A percentile compares a stretch with the other conserved stretches of the same genome.
Conservation (phyloP, 768 basidiomycete species). For the Lactarius hatsudake region DNA sequence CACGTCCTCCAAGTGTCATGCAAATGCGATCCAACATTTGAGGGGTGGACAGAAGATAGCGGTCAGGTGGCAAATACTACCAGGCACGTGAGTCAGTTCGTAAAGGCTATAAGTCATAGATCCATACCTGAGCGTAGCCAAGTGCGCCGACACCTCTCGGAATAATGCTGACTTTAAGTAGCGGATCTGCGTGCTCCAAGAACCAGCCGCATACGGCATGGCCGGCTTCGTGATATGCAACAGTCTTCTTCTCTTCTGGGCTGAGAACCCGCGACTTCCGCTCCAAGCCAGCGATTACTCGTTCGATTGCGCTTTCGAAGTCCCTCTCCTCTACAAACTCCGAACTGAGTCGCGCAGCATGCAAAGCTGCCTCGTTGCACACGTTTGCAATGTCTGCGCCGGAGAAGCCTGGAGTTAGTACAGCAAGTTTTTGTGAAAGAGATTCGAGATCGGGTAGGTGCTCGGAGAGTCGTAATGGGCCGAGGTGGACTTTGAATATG, state of each 20-base stretch:
- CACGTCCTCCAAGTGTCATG: slow-evolving; percentile 97
- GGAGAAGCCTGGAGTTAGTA: slow-evolving; percentile 96
- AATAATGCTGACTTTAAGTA: slow-evolving; percentile 98
- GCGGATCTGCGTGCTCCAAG: slow-evolving; percentile 93
- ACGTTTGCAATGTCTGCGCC: slow-evolving; percentile 99
- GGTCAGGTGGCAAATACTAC: slow-evolving; percentile 92
- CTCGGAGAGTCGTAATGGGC: slow-evolving; percentile 69
- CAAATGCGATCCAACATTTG: slow-evolving; percentile 95
- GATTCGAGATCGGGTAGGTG: slow-evolving; percentile 47
- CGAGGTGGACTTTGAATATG: slow-evolving; percentile 91
- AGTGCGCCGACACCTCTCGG: slow-evolving; percentile 94
- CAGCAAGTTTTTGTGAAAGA: slow-evolving; percentile 90
- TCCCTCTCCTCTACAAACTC: slow-evolving; percentile 79
- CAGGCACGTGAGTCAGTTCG: slow-evolving; percentile 14
- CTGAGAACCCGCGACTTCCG: slow-evolving; percentile 92
- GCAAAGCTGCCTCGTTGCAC: slow-evolving; percentile 95
- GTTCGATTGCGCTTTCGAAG: slow-evolving; percentile 97
- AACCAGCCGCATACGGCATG: slow-evolving; percentile 99
- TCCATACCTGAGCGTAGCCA: slow-evolving; percentile 86
- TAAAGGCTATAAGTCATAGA: neutral
- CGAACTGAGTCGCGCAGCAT: slow-evolving; percentile 82
- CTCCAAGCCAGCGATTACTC: slow-evolving; percentile 96
- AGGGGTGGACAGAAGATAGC: slow-evolving; percentile 91
- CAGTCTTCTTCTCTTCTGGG: slow-evolving; percentile 95
- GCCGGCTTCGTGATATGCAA: slow-evolving; percentile 98